Conservation (phyloP, 2,329 filamentous ascomycete species). For the Trichoderma lentiforme region DNA sequence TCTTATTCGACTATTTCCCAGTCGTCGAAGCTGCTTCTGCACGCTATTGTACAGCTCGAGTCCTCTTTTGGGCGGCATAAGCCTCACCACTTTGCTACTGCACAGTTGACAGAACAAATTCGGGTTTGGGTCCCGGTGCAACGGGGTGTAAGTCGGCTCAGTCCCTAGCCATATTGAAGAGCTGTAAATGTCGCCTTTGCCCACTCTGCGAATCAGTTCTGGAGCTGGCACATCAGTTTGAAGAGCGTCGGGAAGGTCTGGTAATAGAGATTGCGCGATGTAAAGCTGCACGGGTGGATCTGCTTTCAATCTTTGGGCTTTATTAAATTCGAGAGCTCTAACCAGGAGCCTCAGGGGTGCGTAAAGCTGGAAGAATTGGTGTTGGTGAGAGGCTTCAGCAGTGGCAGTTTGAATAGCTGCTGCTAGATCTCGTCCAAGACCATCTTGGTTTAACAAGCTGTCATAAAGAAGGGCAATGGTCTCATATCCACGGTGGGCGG, state of each 20-base stretch:
- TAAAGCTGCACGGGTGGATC: slow-evolving; percentile 57
- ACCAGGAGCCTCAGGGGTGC: slow-evolving; percentile 65
- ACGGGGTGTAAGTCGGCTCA: slow-evolving; percentile 81
- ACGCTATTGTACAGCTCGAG: slow-evolving; percentile 58
- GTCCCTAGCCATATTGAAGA: slow-evolving; percentile 86
- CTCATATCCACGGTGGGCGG: slow-evolving; percentile 21
- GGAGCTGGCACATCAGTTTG: slow-evolving; percentile 67
- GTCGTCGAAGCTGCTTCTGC: slow-evolving; percentile 38
- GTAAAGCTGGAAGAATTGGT: slow-evolving; percentile 53
- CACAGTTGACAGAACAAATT: slow-evolving; percentile 86
- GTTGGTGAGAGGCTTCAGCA: slow-evolving; percentile 18
- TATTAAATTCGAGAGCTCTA: slow-evolving; percentile 51
- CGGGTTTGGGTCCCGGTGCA: slow-evolving; percentile 90
- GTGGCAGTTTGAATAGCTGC: slow-evolving; percentile 31
- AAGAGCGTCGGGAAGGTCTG: slow-evolving; percentile 61
- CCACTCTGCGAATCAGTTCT: slow-evolving; percentile 56
- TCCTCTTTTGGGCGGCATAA: slow-evolving; percentile 65
- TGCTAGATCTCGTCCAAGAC: slow-evolving; percentile 31
- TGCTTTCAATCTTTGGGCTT: slow-evolving; percentile 18
- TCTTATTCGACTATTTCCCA: slow-evolving; percentile 54
- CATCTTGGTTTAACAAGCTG: slow-evolving; percentile 27
- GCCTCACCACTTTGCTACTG: slow-evolving; percentile 67
- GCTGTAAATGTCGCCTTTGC: slow-evolving; percentile 80
- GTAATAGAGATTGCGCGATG: slow-evolving; percentile 76
- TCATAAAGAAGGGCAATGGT: slow-evolving; percentile 27